Evolutionary conservation across 768 basidiomycete species (phyloP), one percentile per base, ranked within the genome.

Genomic region (Rhodosporidiobolus odoratus): DNA sequence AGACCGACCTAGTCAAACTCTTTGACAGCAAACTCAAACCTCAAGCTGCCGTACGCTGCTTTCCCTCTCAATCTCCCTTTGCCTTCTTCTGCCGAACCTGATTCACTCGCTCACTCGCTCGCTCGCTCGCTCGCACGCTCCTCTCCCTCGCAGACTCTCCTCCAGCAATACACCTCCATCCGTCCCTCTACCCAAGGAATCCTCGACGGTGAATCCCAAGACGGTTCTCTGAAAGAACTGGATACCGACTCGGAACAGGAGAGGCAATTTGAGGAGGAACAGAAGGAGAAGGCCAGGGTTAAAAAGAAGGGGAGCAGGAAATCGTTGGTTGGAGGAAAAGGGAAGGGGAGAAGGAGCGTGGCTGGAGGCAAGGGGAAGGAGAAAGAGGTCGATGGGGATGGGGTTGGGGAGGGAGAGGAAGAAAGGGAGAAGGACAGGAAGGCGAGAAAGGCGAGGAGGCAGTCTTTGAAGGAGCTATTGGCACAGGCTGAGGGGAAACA

Each of bases 131-230:
- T 63, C 66, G 34, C 45, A 15, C 66, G 59, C 37, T 37, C 38
- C n/a, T 17, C 17, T 40, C 19, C 10, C 38, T n/a, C 30, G 60
- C 58, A 73, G 72, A 37, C 38, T 25, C 72, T 73, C 52, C 54
- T 66, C 48, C 52, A 40, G 10, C 47, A 68, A 7, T 6, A 32
- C 21, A n/a, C 45, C 6, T 27, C 56, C 27, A 65, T 73, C 9
- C 64, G 68, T 37, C 43, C 72, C 3, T 73, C 72, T 0, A 48
- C 40, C 50, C 27, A 59, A 9, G 72, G 72, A 27, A 57, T 73
- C 25, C 61, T 73, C 38, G 72, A 73, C 53, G 72, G 72, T 35
- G 65, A 73, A 38, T 59, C 56, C 2, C 65, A 54, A 21, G 56
- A 65, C 35, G 61, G 65, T 6, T 62, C 63, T 1, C 58, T 73